Percentiles rank a stretch among this genome's conserved stretches.
Evolutionary conservation across 192 early-diverging fungal genomes (phyloP).

Genomic region (Coemansia sp.): DNA sequence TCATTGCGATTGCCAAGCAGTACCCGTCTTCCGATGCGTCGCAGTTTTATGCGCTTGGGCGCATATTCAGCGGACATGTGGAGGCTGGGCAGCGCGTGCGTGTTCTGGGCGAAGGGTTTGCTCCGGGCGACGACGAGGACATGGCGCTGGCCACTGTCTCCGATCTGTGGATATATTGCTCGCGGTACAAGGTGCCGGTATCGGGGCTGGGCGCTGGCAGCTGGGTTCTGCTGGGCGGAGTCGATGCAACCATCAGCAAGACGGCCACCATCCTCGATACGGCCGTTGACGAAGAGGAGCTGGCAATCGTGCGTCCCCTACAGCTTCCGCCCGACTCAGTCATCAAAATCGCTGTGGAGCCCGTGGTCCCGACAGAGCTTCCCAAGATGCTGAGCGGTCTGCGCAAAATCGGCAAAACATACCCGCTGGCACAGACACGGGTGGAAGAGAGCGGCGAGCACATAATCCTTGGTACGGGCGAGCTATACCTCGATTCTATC

Average conservation of each 20-base stretch:
- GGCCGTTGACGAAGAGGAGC: conserved; percentile 55
- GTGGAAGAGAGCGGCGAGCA: conserved; percentile 99
- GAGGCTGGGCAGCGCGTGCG: conserved; percentile 69
- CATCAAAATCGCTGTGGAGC: conserved; percentile 94
- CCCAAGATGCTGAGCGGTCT: conserved; percentile 97
- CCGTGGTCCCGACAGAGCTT: conserved; percentile 94
- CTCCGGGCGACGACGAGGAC: conserved; percentile 92
- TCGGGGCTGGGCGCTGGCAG: conserved; percentile 73
- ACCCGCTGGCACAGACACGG: conserved; percentile 80
- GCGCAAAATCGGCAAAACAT: conserved; percentile 92
- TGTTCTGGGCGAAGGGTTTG: conserved; percentile 88
- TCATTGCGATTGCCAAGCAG: conserved; percentile 88
- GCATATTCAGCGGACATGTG: conserved; percentile 89
- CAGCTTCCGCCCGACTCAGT: conserved; percentile 77
- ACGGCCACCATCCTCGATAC: conserved; percentile 85
- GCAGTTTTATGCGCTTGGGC: conserved; percentile 85
- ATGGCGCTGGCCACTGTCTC: conserved; percentile 70
- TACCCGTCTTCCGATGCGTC: conserved; percentile 84
- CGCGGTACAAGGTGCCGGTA: conserved; percentile 73
- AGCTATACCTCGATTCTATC: conserved; percentile 94
- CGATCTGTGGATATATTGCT: conserved; percentile 72
- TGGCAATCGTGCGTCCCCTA: conserved; percentile 80
- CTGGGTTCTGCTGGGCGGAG: conserved; percentile 89
- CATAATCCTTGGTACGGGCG: conserved; percentile 89
- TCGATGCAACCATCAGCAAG: conserved; percentile 88